Conservation (phyloP, 345 rosid genomes). For the Rhodamnia argentea region DNA sequence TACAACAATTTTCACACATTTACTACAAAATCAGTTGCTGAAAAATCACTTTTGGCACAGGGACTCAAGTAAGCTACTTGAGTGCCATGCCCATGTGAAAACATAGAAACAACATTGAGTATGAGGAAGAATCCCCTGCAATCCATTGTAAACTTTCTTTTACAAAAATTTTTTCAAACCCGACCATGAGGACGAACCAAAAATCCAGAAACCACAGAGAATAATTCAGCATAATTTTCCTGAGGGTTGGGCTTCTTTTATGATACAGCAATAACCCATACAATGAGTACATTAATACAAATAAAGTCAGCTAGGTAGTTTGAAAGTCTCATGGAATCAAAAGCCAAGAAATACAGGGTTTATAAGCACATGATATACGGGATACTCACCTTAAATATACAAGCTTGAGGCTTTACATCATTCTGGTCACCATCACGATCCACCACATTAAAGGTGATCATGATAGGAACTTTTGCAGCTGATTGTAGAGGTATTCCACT, state of each 20-base stretch:
- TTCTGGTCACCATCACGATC: conserved; percentile 69
- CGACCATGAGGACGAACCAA: background rate
- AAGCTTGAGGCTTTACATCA: conserved; percentile 77
- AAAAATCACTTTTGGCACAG: background rate
- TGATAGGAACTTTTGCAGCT: conserved; percentile 96
- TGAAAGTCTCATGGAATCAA: background rate
- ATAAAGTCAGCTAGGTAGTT: background rate
- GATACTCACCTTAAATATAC: conserved; percentile 87
- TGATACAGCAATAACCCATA: background rate
- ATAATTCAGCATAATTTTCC: background rate
- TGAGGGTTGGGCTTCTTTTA: background rate
- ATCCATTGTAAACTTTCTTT: background rate
- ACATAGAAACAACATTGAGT: background rate
- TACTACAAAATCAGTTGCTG: background rate
- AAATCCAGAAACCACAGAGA: background rate
- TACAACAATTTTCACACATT: background rate
- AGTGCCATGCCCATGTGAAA: background rate
- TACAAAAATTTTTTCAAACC: background rate
- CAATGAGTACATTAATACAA: background rate
- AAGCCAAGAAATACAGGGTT: background rate
- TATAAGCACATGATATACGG: background rate
- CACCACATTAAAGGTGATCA: conserved; percentile 83
- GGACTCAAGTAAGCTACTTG: background rate
- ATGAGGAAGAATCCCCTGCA: background rate
- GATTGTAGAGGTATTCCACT: conserved; percentile 99